phyloP scores from a whole-genome alignment of 2,329 filamentous ascomycete genomes.

The Parascedosporium putredinis region DNA sequence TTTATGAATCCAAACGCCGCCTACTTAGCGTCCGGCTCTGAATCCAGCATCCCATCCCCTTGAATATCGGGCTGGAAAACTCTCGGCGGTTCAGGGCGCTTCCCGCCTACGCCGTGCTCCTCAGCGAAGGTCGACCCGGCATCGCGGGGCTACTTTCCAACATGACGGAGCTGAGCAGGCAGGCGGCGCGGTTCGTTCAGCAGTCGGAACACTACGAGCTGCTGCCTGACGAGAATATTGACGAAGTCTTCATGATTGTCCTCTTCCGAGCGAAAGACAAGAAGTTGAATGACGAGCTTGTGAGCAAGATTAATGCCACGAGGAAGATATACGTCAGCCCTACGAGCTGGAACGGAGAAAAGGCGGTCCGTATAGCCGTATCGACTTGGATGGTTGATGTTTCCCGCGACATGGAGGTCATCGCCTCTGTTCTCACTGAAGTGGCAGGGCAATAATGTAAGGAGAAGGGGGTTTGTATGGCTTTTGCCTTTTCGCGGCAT shows the following conservation, averaged over 20 bases:
- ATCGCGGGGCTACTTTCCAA: conserved; percentile 58
- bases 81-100: conserved; percentile 82
- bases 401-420: conserved; percentile 53
- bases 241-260: conserved; percentile 53
- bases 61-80: conserved; percentile 85
- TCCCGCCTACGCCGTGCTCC: conserved; percentile 74
- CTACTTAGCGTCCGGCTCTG: conserved; percentile 49
- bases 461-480: too few species aligned
- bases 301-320: conserved; percentile 60
- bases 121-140: conserved; percentile 62
- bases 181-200: conserved; percentile 53
- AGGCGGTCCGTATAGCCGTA: conserved; percentile 74
- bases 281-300: conserved; percentile 53
- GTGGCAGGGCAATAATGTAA: conserved; percentile 25
- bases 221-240: conserved; percentile 43
- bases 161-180: conserved; percentile 62
- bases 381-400: conserved; percentile 74
- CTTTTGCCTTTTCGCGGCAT: too few species aligned
- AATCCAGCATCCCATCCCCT: conserved; percentile 58
- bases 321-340: conserved; percentile 74
- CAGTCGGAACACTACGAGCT: conserved; percentile 54
- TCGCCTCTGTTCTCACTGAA: conserved; percentile 49
- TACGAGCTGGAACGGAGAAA: conserved; percentile 62
- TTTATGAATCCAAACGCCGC: conserved; percentile 80
- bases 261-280: conserved; percentile 63